Conservation (phyloP, 2,329 filamentous ascomycete genomes). For the Chaetomiaceae sp. region DNA sequence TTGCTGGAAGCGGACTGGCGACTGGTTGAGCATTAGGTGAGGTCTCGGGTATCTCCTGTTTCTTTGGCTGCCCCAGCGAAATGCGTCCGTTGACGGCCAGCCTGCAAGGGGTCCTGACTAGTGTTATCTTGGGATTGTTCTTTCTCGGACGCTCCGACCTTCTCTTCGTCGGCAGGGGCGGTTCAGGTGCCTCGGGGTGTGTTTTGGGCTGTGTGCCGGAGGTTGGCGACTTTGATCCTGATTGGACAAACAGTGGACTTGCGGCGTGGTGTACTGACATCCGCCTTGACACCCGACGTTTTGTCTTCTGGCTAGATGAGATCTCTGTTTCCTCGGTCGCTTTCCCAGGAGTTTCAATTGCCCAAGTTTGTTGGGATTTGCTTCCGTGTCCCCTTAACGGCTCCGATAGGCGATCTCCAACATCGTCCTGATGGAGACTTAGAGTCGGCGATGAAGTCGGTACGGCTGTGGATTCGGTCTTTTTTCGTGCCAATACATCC, state of each 20-base stretch:
- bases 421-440: neutral
- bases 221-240: neutral
- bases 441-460: constrained; percentile 3
- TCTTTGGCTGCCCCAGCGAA: neutral
- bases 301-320: neutral
- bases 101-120: neutral
- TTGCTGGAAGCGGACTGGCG: neutral
- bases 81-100: neutral
- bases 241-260: neutral
- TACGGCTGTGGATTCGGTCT: neutral
- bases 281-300: neutral
- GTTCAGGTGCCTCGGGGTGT: neutral
- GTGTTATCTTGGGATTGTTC: neutral
- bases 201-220: neutral
- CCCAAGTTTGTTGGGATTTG: too few species aligned
- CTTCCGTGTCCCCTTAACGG: too few species aligned
- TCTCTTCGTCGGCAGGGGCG: neutral
- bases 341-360: too few species aligned
- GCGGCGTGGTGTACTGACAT: neutral
- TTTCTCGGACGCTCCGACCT: neutral
- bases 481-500: neutral
- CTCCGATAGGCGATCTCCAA: too few species aligned
- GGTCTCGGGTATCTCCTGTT: constrained; percentile 9
- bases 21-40: constrained; percentile 1
- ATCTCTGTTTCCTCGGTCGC: too few species aligned